Percentiles rank a stretch among this genome's conserved stretches.
These are phyloP conservation scores for Fusarium sulawesiense DNA, from an alignment of 2,329 filamentous ascomycete genomes.

Conservation along the genomic window DNA sequence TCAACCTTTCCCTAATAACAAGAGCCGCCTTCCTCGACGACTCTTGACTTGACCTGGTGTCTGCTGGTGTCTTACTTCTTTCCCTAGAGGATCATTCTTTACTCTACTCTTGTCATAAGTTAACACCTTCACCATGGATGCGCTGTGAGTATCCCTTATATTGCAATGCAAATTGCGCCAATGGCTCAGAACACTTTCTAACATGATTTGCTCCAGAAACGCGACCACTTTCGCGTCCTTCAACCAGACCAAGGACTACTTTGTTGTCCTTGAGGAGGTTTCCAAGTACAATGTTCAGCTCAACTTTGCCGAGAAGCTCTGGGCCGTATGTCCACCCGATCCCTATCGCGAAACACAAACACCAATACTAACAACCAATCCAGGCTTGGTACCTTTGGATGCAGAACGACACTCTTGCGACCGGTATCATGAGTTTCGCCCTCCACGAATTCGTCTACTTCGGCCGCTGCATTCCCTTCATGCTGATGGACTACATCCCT, in stretches of 20 bases:
- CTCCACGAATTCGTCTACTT: conserved; percentile 98
- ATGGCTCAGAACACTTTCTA: conserved; percentile 33
- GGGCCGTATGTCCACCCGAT: conserved; percentile 71
- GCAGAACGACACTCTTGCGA: conserved; percentile 96
- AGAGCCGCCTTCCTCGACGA: conserved; percentile 37
- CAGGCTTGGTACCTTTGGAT: conserved; percentile 95
- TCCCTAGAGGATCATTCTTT: conserved; percentile 7
- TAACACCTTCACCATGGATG: conserved; percentile 36
- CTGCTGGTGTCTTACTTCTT: conserved; percentile 30
- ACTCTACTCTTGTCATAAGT: conserved; percentile 20
- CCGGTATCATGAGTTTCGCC: conserved; percentile 95
- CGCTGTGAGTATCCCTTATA: conserved; percentile 45
- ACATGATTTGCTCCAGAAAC: conserved; percentile 55
- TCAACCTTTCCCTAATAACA: conserved; percentile 28
- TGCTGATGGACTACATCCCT: conserved; percentile 89
- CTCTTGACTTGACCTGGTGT: conserved; percentile 39
- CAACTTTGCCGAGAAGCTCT: conserved; percentile 87
- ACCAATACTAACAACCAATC: conserved; percentile 32
- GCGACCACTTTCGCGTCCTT: conserved; percentile 63
- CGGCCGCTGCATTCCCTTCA: conserved; percentile 88
- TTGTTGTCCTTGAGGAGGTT: conserved; percentile 71
- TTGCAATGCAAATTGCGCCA: conserved; percentile 14
- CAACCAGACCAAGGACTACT: conserved; percentile 63
- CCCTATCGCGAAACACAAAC: conserved; percentile 10
- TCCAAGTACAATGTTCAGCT: conserved; percentile 84